Base-by-base conservation (phyloP, 768 basidiomycete genomes). In the Coprinopsis cinerea region DNA sequence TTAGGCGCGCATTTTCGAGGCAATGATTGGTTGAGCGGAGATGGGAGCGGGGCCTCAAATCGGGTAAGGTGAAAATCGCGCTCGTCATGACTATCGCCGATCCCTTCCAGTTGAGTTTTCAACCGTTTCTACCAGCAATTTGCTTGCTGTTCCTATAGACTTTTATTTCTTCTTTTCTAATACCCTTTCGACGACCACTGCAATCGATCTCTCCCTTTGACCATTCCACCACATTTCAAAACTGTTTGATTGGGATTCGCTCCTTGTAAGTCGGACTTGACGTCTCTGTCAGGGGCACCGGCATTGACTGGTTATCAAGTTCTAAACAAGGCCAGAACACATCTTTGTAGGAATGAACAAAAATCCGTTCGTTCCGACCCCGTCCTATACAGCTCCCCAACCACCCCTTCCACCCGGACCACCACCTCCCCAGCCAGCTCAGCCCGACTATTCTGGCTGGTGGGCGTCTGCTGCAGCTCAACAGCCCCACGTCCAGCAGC, bases 351-450 rank as follows among this genome's bases (percentile, higher is more conserved):
- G 45, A 52, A 90, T 90, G 88, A 86, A 89, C 72, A 90, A 88
- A 69, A 90, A 90, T 64, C 88, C 88, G 0, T 90, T 90, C 56
- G 74, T 82, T 52, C 82, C 85, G 17, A 78, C 80, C 41, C 78
- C 83, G 11, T 73, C 75, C 34, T 88, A 84, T 60, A 76, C 79
- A 13, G 77, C 82, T 23, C 83, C 80, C 40, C 85, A 88, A 58
- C 85, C 86, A 2, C 88, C 87, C 36, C 70, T 88, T 35, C 88
- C 88, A 44, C 85, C 86, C n/a, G 86, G 85, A 7, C 86, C 83
- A 37, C 84, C 85, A 2, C 85, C 85, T 3, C 74, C 82, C 47
- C 83, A 82, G 53, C 78, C 82, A 37, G 59, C 69, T 20, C 81
- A 81, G 57, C 80, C 80, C 40, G 87, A 90, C 63, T 92, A 89